These are phyloP conservation scores for Pisolithus marmoratus DNA, from an alignment of 768 basidiomycete species.

Conservation along the genomic window DNA sequence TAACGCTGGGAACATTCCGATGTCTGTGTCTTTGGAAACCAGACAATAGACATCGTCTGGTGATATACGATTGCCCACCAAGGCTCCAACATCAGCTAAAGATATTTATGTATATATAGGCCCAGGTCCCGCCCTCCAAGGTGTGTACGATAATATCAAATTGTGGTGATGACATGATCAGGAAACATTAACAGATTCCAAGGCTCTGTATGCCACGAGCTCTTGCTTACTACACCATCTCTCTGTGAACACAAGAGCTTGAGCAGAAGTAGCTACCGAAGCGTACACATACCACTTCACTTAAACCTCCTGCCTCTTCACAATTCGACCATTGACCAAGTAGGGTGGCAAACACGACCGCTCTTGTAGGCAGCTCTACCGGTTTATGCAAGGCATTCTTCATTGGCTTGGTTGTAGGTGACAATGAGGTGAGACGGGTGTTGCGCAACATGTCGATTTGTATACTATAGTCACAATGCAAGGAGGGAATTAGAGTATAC, in stretches of 20 bases:
- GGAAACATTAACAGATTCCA: background rate
- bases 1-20: no score
- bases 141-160: background rate
- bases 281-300: background rate
- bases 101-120: no score
- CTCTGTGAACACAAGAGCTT: background rate
- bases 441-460: no score
- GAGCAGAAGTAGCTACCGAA: background rate
- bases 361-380: slow-evolving; percentile 10
- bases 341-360: slow-evolving; percentile 20
- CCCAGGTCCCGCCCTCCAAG: no score
- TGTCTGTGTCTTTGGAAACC: no score
- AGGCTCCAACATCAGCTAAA: no score
- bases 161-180: background rate
- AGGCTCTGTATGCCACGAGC: slow-evolving; percentile 13
- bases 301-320: background rate
- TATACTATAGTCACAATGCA: slow-evolving; percentile 15
- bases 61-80: no score
- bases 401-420: slow-evolving; percentile 11
- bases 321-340: slow-evolving; percentile 6
- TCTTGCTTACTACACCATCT: slow-evolving; percentile 4
- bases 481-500: slow-evolving; percentile 27
- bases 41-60: no score
- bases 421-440: no score
- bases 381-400: background rate